A percentile compares a stretch with the other conserved stretches of the same genome.
Evolutionary conservation across 371 early-diverging fungal genomes (phyloP).

Genomic region (Synchytrium microbalum): DNA sequence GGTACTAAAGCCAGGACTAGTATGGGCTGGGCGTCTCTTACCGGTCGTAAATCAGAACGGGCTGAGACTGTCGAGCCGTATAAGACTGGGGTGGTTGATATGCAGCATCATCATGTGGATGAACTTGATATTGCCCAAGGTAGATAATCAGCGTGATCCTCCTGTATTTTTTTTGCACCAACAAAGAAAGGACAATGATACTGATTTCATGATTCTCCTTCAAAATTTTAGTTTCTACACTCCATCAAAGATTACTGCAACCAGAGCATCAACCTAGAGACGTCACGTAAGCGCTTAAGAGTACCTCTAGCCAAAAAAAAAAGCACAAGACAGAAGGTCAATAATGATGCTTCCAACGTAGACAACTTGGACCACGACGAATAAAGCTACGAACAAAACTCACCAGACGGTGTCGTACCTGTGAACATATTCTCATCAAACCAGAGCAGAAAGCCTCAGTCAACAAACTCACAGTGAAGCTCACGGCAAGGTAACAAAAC

Average conservation of each 20-base stretch:
- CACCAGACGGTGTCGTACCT: slow-evolving; percentile 74
- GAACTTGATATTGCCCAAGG: too few relatives aligned
- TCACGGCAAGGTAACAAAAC: slow-evolving; percentile 61
- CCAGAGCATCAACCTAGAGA: slow-evolving; percentile 56
- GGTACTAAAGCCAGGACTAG: slow-evolving; percentile 11
- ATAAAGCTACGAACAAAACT: slow-evolving; percentile 79
- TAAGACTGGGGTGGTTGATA: slow-evolving; percentile 9
- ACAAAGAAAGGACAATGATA: too few relatives aligned
- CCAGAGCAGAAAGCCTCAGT: slow-evolving; percentile 86
- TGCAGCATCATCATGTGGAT: too few relatives aligned
- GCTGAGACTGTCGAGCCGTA: slow-evolving; percentile 22
- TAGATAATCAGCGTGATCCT: too few relatives aligned
- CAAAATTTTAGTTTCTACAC: slow-evolving; percentile 46
- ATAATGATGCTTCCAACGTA: slow-evolving; percentile 2
- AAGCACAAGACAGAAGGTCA: too few relatives aligned
- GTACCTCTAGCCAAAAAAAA: background rate
- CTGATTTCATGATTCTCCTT: too few relatives aligned
- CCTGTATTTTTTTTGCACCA: too few relatives aligned
- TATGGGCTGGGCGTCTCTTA: slow-evolving; percentile 15
- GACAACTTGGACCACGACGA: slow-evolving; percentile 60
- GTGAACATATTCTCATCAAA: slow-evolving; percentile 81
- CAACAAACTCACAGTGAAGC: slow-evolving; percentile 77
- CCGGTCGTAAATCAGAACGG: slow-evolving; percentile 18
- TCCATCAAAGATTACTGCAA: slow-evolving; percentile 60
- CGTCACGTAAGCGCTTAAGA: slow-evolving; percentile 9